Evolutionary conservation across 441 rosid species (phyloP), one percentile per base, ranked within the genome.

Genomic region (Populus hybrid): DNA sequence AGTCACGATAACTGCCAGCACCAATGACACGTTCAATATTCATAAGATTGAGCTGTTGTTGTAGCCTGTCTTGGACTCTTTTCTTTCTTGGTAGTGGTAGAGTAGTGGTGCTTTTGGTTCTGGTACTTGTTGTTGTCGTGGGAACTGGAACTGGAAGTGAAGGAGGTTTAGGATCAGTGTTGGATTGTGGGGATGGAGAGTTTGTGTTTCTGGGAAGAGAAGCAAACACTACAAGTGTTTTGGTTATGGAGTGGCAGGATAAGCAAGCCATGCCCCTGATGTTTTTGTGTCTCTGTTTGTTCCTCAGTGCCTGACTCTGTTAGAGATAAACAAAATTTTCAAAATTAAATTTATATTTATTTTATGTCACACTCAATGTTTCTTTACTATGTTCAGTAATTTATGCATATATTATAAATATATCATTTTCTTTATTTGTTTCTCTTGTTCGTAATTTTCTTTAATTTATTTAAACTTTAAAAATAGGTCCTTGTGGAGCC

Each of bases 21-120:
- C 97, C 97, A 53, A 94, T 81, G 34, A 91, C 97, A 18, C 88
- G 88, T 79, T 94, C 97, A 9, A 92, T 84, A 73, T 83, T 87
- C 82, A 87, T 78, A 64, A 90, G 72, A 9, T 87, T 77, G 24
- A 87, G 87, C 75, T 85, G 82, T 40, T 71, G 83, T 42, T 83
- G 67, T 46, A 82, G 83, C 46, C 64, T 71, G 71, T 82, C 30
- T 74, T 57, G 77, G 24, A 64, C 74, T 66, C 59, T 76, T 68
- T 70, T 77, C 28, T 69, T 53, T 24, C 78, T 57, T 40, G 83
- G 73, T 14, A 75, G 69, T 40, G 84, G 73, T 8, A 73, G 69
- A 5, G 61, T 46, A 74, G 65, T 35, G 34, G 1, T 14, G 57
- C 57, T 46, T 46, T 46, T 14, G 12, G 72, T 19, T 14, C 19